Evolutionary conservation across 2,329 filamentous ascomycete genomes (phyloP), one percentile per base, ranked within the genome.

Genomic region (Botrytis galanthina): DNA sequence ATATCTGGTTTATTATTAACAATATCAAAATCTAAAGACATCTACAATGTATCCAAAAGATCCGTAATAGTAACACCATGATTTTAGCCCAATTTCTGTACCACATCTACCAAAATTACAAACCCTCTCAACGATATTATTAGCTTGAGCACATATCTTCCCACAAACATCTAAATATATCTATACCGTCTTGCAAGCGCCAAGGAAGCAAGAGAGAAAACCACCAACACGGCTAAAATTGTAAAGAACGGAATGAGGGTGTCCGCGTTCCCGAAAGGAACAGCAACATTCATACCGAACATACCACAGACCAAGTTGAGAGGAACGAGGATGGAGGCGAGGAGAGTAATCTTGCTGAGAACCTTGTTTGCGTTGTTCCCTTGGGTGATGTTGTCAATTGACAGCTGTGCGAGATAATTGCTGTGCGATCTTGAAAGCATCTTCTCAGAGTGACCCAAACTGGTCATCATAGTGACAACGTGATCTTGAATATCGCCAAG

Each of bases 401-500:
- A 95, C 75, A 98, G 89, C 81, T 98, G 96, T 1, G 96, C 95
- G 54, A 99, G 88, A 81, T 99, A 98, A 82, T 98, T 99, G 85
- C 92, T 93, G 85, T 99, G 96, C 3, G 93, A 93, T 35, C 96
- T 92, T 42, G 92, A 95, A 68, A 99, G 88, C 88, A 99, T 98
- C 87, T 98, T 98, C 82, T 99, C 96, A 78, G 97, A 98, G 82
- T 99, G 96, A 1, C 90, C 90, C 78, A 99, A 84, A 83, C 97
- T 99, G 78, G 93, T 96, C 88, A 97, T 97, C 95, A 98, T 98
- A 63, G 96, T 99, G 74, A 99, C 94, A 71, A 99, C 95, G 87
- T 99, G 96, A 84, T 99, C 96, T 83, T 99, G 96, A 76, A 99
- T 98, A 84, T 99, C 96, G 80, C 94, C 94, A 51, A 99, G 88